Base-by-base conservation (phyloP, 352 stramenopile genomes). In the Blastocystis sp. region DNA sequence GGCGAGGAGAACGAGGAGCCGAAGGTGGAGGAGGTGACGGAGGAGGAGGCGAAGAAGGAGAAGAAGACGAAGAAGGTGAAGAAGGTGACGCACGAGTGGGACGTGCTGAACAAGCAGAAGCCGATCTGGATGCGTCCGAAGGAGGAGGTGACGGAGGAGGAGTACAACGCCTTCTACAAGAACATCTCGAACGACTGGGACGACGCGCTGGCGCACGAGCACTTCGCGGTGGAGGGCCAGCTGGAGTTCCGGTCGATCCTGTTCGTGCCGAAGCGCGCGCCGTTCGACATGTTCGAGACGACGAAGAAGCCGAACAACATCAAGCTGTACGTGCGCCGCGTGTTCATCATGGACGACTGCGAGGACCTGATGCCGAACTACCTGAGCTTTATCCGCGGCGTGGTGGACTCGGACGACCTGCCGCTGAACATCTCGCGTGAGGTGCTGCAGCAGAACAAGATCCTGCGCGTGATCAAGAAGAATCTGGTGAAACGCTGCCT, bases 331-430 rank as follows among this genome's bases (percentile, higher is more conserved):
- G 97, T 99, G 90, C 94, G 97, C 91, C 94, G 96, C 90, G 97
- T 99, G 84, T 99, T 99, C 92, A 99, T 99, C 93, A 99, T 99
- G 96, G 96, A 99, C 93, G 98, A 99, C 93, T 99, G 96, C 91
- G 96, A 99, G 92, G 96, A 99, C 87, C 90, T 99, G 81, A 98
- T 99, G 96, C 97, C 97, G 42, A 96, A 99, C 92, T 99, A 97
- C 93, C 92, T 99, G 64, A 94, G 93, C 88, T 99, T 99, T 91
- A 93, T 99, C 82, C 98, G 98, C 93, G 97, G 97, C 92, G 95
- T 99, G 74, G 28, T 34, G 28, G 28, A 34, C 28, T 34, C 28
- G 28, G 28, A 34, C 28, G 28, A 34, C 28, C 28, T 34, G 28
- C 28, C 28, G 28, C 28, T 34, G 28, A 34, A 34, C 28, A 34